A percentile compares a stretch with the other conserved stretches of the same genome.
Evolutionary conservation across 495 filamentous ascomycete genomes (phyloP).

Genomic region (Rostrohypoxylon terebratum): DNA sequence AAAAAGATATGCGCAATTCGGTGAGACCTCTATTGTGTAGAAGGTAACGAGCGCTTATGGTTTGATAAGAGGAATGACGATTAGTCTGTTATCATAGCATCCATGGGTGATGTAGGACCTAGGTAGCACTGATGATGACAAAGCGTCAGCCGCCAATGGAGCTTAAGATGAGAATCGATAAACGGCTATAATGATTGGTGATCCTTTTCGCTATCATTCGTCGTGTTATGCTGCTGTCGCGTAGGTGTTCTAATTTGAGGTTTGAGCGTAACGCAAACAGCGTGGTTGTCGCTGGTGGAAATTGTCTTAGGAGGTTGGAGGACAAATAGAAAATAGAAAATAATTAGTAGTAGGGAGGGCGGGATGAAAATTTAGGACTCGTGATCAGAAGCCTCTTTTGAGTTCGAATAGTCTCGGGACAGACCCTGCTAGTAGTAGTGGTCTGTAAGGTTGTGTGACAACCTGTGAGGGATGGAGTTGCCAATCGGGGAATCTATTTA

Average conservation of each 20-base stretch:
- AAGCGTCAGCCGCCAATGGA: constrained; percentile 12
- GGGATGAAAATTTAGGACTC: constrained; percentile 24
- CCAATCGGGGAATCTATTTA: constrained; percentile 5
- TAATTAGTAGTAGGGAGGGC: constrained; percentile 10
- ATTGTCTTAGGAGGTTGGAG: not conserved
- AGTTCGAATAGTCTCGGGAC: constrained; percentile 33
- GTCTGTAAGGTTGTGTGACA: constrained; percentile 16
- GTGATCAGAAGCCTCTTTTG: constrained; percentile 36
- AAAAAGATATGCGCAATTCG: constrained; percentile 15
- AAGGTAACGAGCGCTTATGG: constrained; percentile 2
- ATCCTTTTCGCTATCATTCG: not conserved
- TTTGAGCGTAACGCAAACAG: not conserved
- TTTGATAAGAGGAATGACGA: constrained; percentile 28
- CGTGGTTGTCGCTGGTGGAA: not conserved
- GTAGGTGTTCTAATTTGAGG: not conserved
- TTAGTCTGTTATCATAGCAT: constrained; percentile 30
- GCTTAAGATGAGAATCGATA: not conserved
- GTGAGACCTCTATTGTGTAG: constrained; percentile 15
- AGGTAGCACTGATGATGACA: not conserved
- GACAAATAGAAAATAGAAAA: not conserved
- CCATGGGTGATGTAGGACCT: too few species aligned
- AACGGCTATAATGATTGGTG: constrained; percentile 3
- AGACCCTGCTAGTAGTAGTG: constrained; percentile 3
- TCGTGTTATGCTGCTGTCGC: not conserved
- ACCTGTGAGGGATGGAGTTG: constrained; percentile 10